Evolutionary conservation across 2,329 filamentous ascomycete species (phyloP).

Genomic region (Botrytis pseudocinerea): DNA sequence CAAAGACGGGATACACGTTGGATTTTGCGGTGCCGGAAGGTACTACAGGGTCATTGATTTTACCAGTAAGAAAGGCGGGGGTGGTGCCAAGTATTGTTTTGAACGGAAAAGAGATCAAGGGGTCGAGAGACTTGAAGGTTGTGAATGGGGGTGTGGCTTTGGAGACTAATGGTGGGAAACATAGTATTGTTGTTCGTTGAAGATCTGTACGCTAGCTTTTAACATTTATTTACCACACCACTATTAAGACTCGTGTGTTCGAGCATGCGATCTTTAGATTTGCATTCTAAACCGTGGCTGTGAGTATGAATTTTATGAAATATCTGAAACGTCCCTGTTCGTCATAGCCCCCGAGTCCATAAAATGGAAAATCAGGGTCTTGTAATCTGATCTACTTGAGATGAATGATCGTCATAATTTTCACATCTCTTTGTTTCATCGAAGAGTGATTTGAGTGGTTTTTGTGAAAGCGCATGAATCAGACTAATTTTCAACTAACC

Average conservation of each 20-base stretch:
- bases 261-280: not conserved
- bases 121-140: constrained; percentile 6
- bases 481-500: not conserved
- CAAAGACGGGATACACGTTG: constrained; percentile 24
- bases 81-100: constrained; percentile 25
- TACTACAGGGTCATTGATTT: constrained; percentile 25
- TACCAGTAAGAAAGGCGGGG: constrained; percentile 21
- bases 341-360: not conserved
- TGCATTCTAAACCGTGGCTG: not conserved
- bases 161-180: constrained; percentile 15
- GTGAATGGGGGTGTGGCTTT: constrained; percentile 2
- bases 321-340: not conserved
- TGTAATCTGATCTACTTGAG: constrained; percentile 4
- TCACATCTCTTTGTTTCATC: not conserved
- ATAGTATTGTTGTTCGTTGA: constrained; percentile 15
- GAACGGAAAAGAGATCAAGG: constrained; percentile 19
- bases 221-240: not conserved
- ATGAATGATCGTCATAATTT: constrained; percentile 7
- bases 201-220: not conserved
- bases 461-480: not conserved
- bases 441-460: too few species aligned
- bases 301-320: not conserved
- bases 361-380: not conserved
- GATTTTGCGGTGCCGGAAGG: constrained; percentile 26
- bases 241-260: not conserved